Conservation (phyloP, 73 alveolate species). For the Paramecium primaurelia region DNA sequence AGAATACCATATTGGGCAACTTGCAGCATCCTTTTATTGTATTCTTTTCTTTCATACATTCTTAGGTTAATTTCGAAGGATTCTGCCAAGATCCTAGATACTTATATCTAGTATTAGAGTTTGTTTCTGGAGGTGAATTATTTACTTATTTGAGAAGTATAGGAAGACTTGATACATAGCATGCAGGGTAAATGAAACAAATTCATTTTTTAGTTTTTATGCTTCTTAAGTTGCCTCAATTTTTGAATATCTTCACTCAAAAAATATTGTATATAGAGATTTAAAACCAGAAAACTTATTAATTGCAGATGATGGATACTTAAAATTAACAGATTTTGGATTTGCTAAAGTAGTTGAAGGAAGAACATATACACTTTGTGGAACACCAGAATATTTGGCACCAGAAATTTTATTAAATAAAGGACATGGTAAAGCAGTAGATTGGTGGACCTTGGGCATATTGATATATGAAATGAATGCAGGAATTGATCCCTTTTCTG, state of each 20-base stretch:
- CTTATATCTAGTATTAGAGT: constrained; percentile 78
- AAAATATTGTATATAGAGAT: constrained; percentile 79
- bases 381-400: constrained; percentile 98
- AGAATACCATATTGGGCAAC: constrained; percentile 77
- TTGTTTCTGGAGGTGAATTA: constrained; percentile 85
- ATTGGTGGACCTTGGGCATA: constrained; percentile 93
- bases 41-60: not conserved
- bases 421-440: constrained; percentile 98
- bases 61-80: constrained; percentile 61
- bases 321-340: constrained; percentile 94
- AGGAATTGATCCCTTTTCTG: constrained; percentile 85
- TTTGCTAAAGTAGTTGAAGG: constrained; percentile 93
- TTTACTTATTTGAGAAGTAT: constrained; percentile 75
- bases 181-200: constrained; percentile 61
- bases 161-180: constrained; percentile 71
- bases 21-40: constrained; percentile 85
- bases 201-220: constrained; percentile 54
- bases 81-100: constrained; percentile 75
- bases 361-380: constrained; percentile 96
- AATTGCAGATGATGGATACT: constrained; percentile 91
- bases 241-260: constrained; percentile 75
- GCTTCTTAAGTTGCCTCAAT: constrained; percentile 73
- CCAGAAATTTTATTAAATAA: constrained; percentile 94
- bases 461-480: constrained; percentile 84
- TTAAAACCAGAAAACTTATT: constrained; percentile 92